Conservation (phyloP, 2,329 filamentous ascomycete species). For the Exophiala mesophila region DNA sequence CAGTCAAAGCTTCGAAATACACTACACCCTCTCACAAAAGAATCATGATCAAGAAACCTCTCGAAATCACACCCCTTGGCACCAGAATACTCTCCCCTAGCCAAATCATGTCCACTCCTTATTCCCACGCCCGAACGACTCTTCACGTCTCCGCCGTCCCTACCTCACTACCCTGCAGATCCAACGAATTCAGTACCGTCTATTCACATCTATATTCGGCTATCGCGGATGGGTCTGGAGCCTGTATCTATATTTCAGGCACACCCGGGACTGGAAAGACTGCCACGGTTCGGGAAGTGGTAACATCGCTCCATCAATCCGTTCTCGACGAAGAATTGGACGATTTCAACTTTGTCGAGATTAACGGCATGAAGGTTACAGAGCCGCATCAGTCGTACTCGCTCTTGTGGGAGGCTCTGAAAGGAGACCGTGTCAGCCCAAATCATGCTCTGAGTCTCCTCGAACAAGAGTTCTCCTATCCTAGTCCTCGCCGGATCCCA, state of each 20-base stretch:
- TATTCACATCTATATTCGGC: constrained; percentile 92
- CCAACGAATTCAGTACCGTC: constrained; percentile 84
- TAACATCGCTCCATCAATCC: constrained; percentile 80
- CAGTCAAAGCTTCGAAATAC: constrained; percentile 44
- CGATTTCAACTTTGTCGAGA: constrained; percentile 98
- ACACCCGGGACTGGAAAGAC: constrained; percentile 97
- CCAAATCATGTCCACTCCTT: constrained; percentile 70
- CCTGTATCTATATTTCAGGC: constrained; percentile 99
- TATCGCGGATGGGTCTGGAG: constrained; percentile 86
- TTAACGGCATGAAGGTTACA: constrained; percentile 99
- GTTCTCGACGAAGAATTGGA: constrained; percentile 88
- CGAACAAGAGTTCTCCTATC: constrained; percentile 87
- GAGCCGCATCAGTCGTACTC: constrained; percentile 96
- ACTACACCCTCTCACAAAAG: constrained; percentile 62
- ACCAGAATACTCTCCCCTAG: constrained; percentile 75
- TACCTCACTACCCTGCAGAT: constrained; percentile 80
- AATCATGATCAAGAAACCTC: constrained; percentile 73
- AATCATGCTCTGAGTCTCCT: constrained; percentile 86
- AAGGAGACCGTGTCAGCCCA: constrained; percentile 86
- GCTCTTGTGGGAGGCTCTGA: constrained; percentile 90
- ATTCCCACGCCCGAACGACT: constrained; percentile 80
- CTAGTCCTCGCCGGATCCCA: constrained; percentile 80
- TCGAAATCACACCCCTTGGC: constrained; percentile 93
- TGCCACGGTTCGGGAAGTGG: constrained; percentile 91
- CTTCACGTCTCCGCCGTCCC: constrained; percentile 94